Evolutionary conservation across 306 rosid genomes (phyloP).

Genomic region (Dryas drummondii): DNA sequence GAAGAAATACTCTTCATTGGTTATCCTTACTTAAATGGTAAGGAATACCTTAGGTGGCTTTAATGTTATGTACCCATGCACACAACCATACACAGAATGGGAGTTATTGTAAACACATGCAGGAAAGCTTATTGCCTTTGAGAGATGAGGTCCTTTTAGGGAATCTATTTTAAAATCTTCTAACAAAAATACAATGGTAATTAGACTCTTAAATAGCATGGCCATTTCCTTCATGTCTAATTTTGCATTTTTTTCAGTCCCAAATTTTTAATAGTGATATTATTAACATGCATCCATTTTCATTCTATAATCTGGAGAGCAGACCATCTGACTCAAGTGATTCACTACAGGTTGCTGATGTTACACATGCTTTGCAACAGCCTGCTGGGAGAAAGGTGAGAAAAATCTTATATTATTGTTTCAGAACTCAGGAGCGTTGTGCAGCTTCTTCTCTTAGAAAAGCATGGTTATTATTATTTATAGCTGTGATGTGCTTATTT

Average conservation of each 20-base stretch:
- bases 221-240: too few relatives aligned
- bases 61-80: too few relatives aligned
- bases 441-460: not conserved
- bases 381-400: slow-evolving; percentile 94
- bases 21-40: too few relatives aligned
- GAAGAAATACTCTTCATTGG: too few relatives aligned
- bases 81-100: too few relatives aligned
- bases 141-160: too few relatives aligned
- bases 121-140: too few relatives aligned
- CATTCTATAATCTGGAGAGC: slow-evolving; percentile 23
- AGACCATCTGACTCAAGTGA: slow-evolving; percentile 15
- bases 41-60: too few relatives aligned
- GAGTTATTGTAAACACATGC: too few relatives aligned
- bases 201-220: too few relatives aligned
- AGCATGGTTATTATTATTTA: not conserved
- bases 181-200: too few relatives aligned
- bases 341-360: slow-evolving; percentile 76
- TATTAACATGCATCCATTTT: slow-evolving; percentile 8
- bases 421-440: not conserved
- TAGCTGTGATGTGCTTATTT: not conserved
- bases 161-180: too few relatives aligned
- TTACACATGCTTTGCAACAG: slow-evolving; percentile 91
- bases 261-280: slow-evolving; percentile 6
- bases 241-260: not conserved
- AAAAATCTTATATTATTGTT: slow-evolving; percentile 5